Base-by-base conservation (phyloP, 306 rosid species). In the Macrotyloma uniflorum region DNA sequence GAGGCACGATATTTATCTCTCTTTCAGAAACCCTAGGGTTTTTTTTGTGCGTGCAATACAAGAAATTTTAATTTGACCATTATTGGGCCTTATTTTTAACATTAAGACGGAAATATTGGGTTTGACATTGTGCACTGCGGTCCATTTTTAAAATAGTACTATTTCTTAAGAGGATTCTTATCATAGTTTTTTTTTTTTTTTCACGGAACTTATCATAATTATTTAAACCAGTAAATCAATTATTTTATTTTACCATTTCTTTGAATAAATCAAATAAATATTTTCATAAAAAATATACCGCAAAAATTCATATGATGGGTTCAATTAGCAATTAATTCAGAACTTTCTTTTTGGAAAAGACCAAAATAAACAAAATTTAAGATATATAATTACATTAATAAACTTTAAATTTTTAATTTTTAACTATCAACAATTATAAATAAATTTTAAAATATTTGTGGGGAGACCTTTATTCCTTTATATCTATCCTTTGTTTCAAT, bases 1-100 rank as follows among this genome's bases (percentile, higher is more conserved):
- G 30, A 50, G 61, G 45, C 62, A 30, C 28, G 3, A 28, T 69
- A 47, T 70, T 9, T 70, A 53, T 18, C 28, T n/a, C 28, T n/a
- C 43, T 38, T 8, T 16, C n/a, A 16, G 2, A 22, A 47, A 69
- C 74, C 74, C 61, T 69, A 69, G 74, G 5, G 15, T 68, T 45
- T 68, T 70, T 47, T 28, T 28, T 30, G 16, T 47, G 43, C 75
- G 16, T 70, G 75, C n/a, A 5, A 28, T 3, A 28, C 75, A 70
- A 49, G 61, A 13, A 4, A 24, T 40, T 66, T 66, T 66, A 22
- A 16, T 70, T 70, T 28, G 75, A 69, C 75, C 16, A 4, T 47
- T 16, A 51, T 11, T 43, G 58, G 75, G 61, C 42, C 45, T 8
- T 19, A 1, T 16, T 68, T n/a, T 5, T 4, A 14, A 57, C 5